Evolutionary conservation across 495 filamentous ascomycete genomes (phyloP).

Genomic region (Apodospora peruviana): DNA sequence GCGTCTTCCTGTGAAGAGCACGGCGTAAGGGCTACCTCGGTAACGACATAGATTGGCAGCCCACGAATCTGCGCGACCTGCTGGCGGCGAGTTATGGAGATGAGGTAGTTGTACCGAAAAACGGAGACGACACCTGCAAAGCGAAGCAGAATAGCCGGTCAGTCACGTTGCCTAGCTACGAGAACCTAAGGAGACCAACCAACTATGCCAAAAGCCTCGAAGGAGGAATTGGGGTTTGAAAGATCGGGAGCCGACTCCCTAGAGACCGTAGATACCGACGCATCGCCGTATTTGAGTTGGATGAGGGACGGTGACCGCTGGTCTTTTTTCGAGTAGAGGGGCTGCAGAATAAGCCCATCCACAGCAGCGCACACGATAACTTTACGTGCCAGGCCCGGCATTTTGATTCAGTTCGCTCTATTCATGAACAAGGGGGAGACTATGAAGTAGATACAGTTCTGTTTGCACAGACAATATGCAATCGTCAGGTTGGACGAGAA

Average conservation of each 20-base stretch:
- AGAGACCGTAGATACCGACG: slow-evolving; percentile 35
- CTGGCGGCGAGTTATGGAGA: slow-evolving; percentile 74
- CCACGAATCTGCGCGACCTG: slow-evolving; percentile 85
- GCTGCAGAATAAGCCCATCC: slow-evolving; percentile 82
- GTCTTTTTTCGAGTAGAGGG: slow-evolving; percentile 45
- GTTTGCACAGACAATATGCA: background rate
- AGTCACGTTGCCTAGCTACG: too few relatives aligned
- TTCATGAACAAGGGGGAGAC: background rate
- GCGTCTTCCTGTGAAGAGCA: slow-evolving; percentile 72
- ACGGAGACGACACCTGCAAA: slow-evolving; percentile 63
- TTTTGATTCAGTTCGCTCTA: slow-evolving; percentile 22
- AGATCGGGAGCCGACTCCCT: slow-evolving; percentile 30
- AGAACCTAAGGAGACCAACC: slow-evolving; percentile 44
- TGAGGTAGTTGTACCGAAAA: slow-evolving; percentile 68
- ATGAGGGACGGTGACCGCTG: slow-evolving; percentile 46
- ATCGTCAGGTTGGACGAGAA: background rate
- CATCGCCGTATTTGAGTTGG: slow-evolving; percentile 71
- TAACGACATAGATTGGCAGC: slow-evolving; percentile 76
- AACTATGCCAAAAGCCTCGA: slow-evolving; percentile 82
- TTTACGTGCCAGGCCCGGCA: slow-evolving; percentile 75
- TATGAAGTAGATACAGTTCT: background rate
- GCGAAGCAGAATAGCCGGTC: background rate
- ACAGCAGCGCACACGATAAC: slow-evolving; percentile 74
- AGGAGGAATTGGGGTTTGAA: slow-evolving; percentile 31
- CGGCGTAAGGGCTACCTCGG: slow-evolving; percentile 82